Evolutionary conservation across 2,329 filamentous ascomycete genomes (phyloP).

Genomic region (Colletotrichum cereale): DNA sequence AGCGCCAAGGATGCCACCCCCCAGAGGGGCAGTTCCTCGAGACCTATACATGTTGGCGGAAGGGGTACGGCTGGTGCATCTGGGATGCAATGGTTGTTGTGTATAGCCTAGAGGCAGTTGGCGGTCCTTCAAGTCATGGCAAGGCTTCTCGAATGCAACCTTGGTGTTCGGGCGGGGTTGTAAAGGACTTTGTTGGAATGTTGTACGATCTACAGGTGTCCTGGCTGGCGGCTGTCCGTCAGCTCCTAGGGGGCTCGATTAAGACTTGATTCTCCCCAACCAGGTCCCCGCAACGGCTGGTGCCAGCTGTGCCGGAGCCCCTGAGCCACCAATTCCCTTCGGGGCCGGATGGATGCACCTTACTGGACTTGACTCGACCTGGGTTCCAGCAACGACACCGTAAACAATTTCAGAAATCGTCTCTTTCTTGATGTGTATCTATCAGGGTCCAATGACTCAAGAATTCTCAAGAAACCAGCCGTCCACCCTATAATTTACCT

Average conservation of each 20-base stretch:
- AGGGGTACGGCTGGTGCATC: slow-evolving; percentile 26
- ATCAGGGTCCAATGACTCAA: not conserved
- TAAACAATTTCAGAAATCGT: not conserved
- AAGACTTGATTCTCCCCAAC: slow-evolving; percentile 23
- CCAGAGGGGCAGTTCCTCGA: slow-evolving; percentile 55
- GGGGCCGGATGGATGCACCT: not conserved
- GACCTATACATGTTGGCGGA: slow-evolving; percentile 57
- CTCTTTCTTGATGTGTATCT: not conserved
- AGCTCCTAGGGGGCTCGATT: slow-evolving; percentile 4
- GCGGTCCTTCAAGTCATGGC: slow-evolving; percentile 24
- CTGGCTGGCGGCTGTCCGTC: slow-evolving; percentile 25
- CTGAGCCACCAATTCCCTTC: not conserved
- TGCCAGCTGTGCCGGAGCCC: slow-evolving; percentile 25
- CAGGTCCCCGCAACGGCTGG: slow-evolving; percentile 35
- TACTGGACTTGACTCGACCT: not conserved
- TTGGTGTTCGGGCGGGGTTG: slow-evolving; percentile 25
- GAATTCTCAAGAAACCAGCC: not conserved
- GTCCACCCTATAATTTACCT: not conserved
- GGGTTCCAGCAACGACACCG: not conserved
- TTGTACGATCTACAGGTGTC: slow-evolving; percentile 20
- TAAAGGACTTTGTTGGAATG: slow-evolving; percentile 26
- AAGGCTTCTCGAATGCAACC: not conserved
- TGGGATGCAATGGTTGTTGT: slow-evolving; percentile 11
- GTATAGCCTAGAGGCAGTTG: slow-evolving; percentile 15
- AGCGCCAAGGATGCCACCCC: slow-evolving; percentile 76